Evolutionary conservation across 768 basidiomycete genomes (phyloP), one percentile per base, ranked within the genome.

Genomic region (Sarcodon aspratus): DNA sequence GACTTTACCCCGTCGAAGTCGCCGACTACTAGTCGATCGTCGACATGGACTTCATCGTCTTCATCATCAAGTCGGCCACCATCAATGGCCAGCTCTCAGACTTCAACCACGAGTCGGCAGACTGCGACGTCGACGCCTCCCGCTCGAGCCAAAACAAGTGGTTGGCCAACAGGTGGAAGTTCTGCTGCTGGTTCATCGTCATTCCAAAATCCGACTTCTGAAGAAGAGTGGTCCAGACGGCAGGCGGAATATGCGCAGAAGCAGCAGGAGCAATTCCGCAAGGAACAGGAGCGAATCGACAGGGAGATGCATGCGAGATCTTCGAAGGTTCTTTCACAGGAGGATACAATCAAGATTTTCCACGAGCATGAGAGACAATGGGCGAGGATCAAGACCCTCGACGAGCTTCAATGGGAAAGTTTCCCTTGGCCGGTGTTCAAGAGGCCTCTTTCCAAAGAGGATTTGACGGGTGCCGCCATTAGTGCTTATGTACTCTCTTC

Each of bases 391-490:
- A 59, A 63, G 37, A 58, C 54, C 10, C 36, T 61, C 50, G 62
- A 62, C 38, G 67, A 69, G 48, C 64, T 85, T 50, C 69, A 66
- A 34, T 87, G 84, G 85, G 68, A 71, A 32, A 71, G 74, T 56
- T 80, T 88, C 57, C 85, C 85, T 8, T 88, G 85, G 85, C 85
- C 86, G 1, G 70, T 79, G 68, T 66, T 80, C 60, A 76, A 71
- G 59, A 63, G 67, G 42, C 80, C 84, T 6, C 67, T 61, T 33
- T 61, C 57, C 42, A 75, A 80, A 6, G 83, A 84, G 34, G 81
- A 84, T 9, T 71, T 87, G 54, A 79, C 78, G 5, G 65, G 70
- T 4, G 54, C 62, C 3, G 74, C 70, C 9, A 74, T 88, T 55
- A 68, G 69, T 40, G 74, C 77, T 33, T 87, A 86, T 54, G 70